Conservation (phyloP, 768 basidiomycete genomes). For the Rhodotorula babjevae region DNA sequence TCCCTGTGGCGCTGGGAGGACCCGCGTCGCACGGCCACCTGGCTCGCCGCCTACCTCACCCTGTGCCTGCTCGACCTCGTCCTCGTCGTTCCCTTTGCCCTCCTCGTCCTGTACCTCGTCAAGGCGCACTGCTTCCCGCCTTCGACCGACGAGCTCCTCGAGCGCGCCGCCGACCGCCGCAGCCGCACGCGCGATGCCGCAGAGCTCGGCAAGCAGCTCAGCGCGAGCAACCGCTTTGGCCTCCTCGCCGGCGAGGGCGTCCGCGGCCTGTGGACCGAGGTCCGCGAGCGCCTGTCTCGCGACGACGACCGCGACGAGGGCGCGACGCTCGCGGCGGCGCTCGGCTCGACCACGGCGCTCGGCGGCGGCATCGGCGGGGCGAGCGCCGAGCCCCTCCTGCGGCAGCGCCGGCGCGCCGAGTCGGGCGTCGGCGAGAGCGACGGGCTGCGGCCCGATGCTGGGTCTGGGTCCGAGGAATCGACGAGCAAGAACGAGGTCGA, state of each 20-base stretch:
- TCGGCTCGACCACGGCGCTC: constrained; percentile 2
- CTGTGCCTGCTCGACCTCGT: constrained; percentile 17
- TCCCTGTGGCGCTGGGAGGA: constrained; percentile 20
- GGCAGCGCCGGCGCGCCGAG: no score
- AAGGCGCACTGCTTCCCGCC: constrained; percentile 13
- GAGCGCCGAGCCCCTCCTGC: background rate
- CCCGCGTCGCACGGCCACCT: background rate
- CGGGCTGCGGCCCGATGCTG: background rate
- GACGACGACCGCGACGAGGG: background rate
- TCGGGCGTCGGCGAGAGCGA: background rate
- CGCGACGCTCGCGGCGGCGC: background rate
- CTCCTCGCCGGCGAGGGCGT: constrained; percentile 17
- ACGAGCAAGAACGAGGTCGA: background rate
- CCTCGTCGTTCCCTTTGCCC: constrained; percentile 5
- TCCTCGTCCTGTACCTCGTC: constrained; percentile 6
- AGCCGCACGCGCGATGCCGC: constrained; percentile 5
- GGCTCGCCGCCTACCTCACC: background rate
- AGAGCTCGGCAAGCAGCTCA: constrained; percentile 22
- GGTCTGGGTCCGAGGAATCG: no score
- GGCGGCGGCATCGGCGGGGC: background rate
- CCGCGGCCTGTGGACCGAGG: constrained; percentile 9
- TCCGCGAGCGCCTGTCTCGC: background rate
- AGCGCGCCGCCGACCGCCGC: background rate
- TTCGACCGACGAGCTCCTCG: constrained; percentile 1
- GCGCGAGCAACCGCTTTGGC: background rate